Evolutionary conservation across 2,329 filamentous ascomycete species (phyloP).

Genomic region (Colletotrichum caudatum): DNA sequence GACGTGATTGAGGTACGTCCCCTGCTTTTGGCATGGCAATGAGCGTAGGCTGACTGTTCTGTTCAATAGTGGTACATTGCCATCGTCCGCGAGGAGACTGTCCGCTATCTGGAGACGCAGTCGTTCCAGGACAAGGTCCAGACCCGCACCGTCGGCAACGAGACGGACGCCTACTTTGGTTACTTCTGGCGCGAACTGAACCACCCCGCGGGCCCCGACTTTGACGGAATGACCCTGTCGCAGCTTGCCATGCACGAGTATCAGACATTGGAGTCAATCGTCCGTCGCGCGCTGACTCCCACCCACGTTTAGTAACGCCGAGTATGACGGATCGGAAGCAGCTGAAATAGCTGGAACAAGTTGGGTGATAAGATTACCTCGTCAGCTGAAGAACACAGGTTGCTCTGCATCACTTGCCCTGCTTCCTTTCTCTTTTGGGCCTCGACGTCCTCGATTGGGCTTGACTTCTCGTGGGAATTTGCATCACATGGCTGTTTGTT

Average conservation of each 20-base stretch:
- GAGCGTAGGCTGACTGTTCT: slow-evolving; percentile 38
- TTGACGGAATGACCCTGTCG: slow-evolving; percentile 63
- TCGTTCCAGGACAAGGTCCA: slow-evolving; percentile 56
- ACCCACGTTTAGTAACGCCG: slow-evolving; percentile 21
- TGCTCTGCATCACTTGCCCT: not conserved
- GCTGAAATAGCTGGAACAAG: not conserved
- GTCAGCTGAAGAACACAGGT: not conserved
- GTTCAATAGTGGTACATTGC: slow-evolving; percentile 66
- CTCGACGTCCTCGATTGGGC: not conserved
- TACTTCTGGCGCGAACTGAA: slow-evolving; percentile 64
- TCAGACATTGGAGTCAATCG: slow-evolving; percentile 60
- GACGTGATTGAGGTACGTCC: slow-evolving; percentile 68
- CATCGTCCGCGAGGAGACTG: slow-evolving; percentile 66
- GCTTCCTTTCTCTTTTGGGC: not conserved
- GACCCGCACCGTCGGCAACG: slow-evolving; percentile 49
- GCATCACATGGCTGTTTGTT: slow-evolving; percentile 23
- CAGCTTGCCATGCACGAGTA: slow-evolving; percentile 61
- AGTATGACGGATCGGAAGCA: slow-evolving; percentile 5
- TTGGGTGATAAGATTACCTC: slow-evolving; percentile 6
- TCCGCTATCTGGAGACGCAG: slow-evolving; percentile 53
- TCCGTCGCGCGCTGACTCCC: slow-evolving; percentile 56
- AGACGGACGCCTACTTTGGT: slow-evolving; percentile 63
- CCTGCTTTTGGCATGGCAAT: not conserved
- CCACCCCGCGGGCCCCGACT: slow-evolving; percentile 54
- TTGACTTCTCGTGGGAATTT: slow-evolving; percentile 6